Evolutionary conservation across 2,329 filamentous ascomycete genomes (phyloP).

Genomic region (Fusarium cyanostomum): DNA sequence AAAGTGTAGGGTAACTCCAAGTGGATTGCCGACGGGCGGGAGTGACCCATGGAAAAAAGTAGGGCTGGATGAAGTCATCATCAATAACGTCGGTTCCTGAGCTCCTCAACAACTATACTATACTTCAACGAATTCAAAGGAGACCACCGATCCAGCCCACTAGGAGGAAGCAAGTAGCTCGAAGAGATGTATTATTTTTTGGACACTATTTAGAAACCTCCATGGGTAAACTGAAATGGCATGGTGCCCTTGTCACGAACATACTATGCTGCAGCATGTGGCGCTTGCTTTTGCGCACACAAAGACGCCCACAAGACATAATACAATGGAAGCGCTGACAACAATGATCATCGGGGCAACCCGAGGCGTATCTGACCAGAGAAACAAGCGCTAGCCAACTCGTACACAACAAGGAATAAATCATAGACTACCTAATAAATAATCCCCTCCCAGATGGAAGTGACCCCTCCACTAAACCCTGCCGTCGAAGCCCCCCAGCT

Average conservation of each 20-base stretch:
- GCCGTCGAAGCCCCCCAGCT: conserved; percentile 39
- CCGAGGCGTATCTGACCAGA: conserved; percentile 2
- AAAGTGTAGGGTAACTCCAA: conserved; percentile 28
- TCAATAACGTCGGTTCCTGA: conserved; percentile 12
- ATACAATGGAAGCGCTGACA: not conserved
- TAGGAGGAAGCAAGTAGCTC: not conserved
- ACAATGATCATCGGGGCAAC: conserved; percentile 15
- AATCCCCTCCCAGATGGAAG: not conserved
- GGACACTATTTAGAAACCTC: not conserved
- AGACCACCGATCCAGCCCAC: not conserved
- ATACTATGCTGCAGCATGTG: conserved; percentile 16
- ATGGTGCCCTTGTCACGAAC: not conserved
- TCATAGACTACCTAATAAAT: conserved; percentile 10
- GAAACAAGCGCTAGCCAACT: not conserved
- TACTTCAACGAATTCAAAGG: not conserved
- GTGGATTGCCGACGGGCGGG: conserved; percentile 7
- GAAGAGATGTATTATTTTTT: not conserved
- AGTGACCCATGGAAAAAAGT: conserved; percentile 27
- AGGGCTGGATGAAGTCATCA: conserved; percentile 43
- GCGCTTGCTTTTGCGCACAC: conserved; percentile 29
- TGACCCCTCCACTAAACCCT: conserved; percentile 36
- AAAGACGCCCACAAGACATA: conserved; percentile 35
- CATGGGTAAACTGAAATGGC: not conserved
- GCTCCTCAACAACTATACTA: conserved; percentile 11
- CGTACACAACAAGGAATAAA: not conserved